phyloP scores from a whole-genome alignment of 2,329 filamentous ascomycete species.

The Ascochyta rabiei region DNA sequence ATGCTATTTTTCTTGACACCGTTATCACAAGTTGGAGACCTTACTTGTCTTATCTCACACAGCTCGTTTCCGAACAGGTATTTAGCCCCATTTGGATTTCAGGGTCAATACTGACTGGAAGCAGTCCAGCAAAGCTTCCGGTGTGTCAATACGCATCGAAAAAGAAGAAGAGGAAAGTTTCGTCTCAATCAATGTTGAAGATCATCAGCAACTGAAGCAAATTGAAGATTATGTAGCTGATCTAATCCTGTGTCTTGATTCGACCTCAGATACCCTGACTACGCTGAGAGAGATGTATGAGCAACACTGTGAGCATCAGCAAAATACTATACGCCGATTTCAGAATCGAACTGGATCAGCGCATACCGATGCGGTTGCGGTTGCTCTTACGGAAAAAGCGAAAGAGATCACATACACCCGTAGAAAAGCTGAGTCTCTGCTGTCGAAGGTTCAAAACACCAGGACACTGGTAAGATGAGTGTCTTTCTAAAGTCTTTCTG shows the following conservation, averaged over 20 bases:
- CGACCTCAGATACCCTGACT: conserved; percentile 24
- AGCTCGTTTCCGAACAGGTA: conserved; percentile 4
- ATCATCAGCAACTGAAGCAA: conserved; percentile 27
- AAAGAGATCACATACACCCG: not conserved
- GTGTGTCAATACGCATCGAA: not conserved
- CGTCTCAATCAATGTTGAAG: conserved; percentile 21
- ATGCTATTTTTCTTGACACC: conserved; percentile 27
- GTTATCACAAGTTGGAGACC: conserved; percentile 27
- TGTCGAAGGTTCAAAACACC: conserved; percentile 1
- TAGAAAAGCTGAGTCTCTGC: not conserved
- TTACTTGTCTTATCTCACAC: conserved; percentile 21
- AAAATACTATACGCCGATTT: not conserved
- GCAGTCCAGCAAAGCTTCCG: not conserved
- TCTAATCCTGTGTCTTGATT: conserved; percentile 27
- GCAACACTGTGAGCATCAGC: not conserved
- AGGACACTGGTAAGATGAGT: not conserved
- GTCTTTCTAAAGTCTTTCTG: not conserved
- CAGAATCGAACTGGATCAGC: not conserved
- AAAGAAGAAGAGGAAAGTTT: conserved; percentile 13
- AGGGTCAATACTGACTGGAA: not conserved
- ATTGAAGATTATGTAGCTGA: conserved; percentile 29
- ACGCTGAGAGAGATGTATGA: conserved; percentile 6
- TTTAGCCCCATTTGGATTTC: too few relatives aligned
- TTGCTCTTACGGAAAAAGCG: not conserved
- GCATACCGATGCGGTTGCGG: not conserved